Conservation (phyloP, 2,329 filamentous ascomycete genomes). For the Ophiocordyceps camponoti-rufipedis region DNA sequence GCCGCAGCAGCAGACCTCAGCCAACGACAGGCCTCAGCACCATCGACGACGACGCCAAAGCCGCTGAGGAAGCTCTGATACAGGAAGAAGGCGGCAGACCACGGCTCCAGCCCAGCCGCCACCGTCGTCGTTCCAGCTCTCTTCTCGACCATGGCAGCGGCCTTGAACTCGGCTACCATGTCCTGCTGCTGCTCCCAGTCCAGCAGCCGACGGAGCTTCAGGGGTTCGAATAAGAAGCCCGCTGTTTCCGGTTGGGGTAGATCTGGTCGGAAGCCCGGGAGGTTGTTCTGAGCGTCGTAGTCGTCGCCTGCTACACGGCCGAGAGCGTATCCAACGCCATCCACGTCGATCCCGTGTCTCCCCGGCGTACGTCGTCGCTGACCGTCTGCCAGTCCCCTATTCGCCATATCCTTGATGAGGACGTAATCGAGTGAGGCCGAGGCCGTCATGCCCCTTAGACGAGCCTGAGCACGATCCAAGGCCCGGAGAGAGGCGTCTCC, state of each 20-base stretch:
- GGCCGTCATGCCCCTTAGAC: not conserved
- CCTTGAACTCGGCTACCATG: not conserved
- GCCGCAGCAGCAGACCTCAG: not conserved
- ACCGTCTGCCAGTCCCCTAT: not conserved
- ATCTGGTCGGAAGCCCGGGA: not conserved
- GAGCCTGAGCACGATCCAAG: not conserved
- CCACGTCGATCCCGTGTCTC: not conserved
- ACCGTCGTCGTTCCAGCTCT: too few relatives aligned
- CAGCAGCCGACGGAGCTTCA: not conserved
- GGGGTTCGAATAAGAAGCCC: not conserved
- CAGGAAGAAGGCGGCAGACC: not conserved
- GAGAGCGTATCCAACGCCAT: not conserved
- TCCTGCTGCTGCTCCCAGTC: not conserved
- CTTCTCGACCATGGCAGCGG: not conserved
- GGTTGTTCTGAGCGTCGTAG: not conserved
- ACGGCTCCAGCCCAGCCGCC: not conserved
- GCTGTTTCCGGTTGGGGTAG: not conserved
- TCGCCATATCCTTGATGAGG: not conserved
- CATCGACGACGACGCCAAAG: not conserved
- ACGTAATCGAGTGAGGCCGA: not conserved
- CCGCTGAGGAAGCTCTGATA: not conserved
- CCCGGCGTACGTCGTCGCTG: not conserved
- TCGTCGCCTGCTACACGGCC: not conserved
- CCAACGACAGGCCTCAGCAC: not conserved
- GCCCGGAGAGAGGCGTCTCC: not conserved